phyloP scores from a whole-genome alignment of 148 eudicot genomes.

The Beta vulgaris region DNA sequence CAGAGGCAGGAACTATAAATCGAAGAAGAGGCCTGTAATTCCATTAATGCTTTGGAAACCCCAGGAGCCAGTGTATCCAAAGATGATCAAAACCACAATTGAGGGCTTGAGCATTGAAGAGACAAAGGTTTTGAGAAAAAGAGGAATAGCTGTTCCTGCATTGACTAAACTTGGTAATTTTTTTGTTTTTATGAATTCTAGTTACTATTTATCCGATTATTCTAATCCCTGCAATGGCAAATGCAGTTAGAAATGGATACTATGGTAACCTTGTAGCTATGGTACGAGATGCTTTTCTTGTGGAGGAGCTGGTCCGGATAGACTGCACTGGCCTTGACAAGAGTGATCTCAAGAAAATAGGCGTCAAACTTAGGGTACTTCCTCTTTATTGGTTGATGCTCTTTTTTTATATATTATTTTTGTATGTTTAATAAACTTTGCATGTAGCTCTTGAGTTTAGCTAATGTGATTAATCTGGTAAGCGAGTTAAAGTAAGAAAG shows the following conservation, averaged over 20 bases:
- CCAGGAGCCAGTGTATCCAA: slow-evolving; percentile 86
- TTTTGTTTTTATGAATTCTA: background rate
- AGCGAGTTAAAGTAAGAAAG: background rate
- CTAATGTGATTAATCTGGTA: background rate
- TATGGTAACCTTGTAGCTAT: slow-evolving; percentile 83
- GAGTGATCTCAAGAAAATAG: slow-evolving; percentile 84
- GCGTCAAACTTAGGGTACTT: slow-evolving; percentile 81
- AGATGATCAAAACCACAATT: slow-evolving; percentile 75
- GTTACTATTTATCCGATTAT: background rate
- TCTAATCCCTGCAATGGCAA: slow-evolving; percentile 20
- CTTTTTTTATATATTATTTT: too few relatives aligned
- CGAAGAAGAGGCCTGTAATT: slow-evolving; percentile 70
- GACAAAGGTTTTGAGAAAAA: slow-evolving; percentile 78
- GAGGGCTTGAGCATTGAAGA: slow-evolving; percentile 89
- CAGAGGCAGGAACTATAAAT: slow-evolving; percentile 79
- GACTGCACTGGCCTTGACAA: slow-evolving; percentile 80
- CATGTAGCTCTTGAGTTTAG: background rate
- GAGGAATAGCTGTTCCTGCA: slow-evolving; percentile 73
- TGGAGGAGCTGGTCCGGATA: slow-evolving; percentile 72
- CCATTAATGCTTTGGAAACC: slow-evolving; percentile 98
- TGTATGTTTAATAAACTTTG: background rate
- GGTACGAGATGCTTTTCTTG: slow-evolving; percentile 95
- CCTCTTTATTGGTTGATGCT: background rate
- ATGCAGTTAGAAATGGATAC: slow-evolving; percentile 87
- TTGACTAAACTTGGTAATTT: slow-evolving; percentile 72